Conservation (phyloP, 495 filamentous ascomycete species). For the Trichoderma gamsii region DNA sequence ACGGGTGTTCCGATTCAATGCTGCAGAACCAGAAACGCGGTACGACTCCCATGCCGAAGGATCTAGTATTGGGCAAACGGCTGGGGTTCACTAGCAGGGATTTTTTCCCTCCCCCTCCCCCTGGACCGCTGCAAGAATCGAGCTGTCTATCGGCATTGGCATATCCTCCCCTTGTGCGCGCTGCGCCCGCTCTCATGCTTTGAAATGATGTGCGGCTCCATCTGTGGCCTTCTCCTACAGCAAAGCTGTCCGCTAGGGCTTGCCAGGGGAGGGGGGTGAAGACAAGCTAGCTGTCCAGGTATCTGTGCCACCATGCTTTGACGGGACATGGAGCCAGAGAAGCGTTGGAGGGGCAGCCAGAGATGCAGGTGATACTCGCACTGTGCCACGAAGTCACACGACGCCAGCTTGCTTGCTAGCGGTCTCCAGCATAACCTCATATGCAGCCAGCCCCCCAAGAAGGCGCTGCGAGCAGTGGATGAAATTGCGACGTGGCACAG, state of each 20-base stretch:
- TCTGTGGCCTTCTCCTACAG: not conserved
- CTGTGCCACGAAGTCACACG: slow-evolving; percentile 4
- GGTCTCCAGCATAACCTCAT: not conserved
- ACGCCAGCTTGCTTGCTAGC: slow-evolving; percentile 7
- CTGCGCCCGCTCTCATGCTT: slow-evolving; percentile 9
- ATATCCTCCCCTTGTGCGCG: not conserved
- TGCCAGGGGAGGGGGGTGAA: not conserved
- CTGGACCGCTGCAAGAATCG: not conserved
- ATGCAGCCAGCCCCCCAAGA: slow-evolving; percentile 12
- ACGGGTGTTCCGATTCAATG: no score
- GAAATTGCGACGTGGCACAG: slow-evolving; percentile 11
- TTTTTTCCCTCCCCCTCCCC: not conserved
- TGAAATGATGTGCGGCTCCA: not conserved
- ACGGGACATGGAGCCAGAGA: not conserved
- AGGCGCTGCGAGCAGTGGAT: not conserved
- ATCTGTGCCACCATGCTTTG: not conserved
- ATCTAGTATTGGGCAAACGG: not conserved
- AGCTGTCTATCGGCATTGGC: not conserved
- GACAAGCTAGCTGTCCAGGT: not conserved
- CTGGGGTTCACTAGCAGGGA: not conserved
- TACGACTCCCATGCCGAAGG: not conserved
- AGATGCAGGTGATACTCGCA: not conserved
- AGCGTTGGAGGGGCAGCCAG: not conserved
- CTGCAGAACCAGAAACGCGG: not conserved
- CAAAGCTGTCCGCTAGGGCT: not conserved